Conservation (phyloP, 2,329 filamentous ascomycete genomes). For the Colletotrichum musicola region DNA sequence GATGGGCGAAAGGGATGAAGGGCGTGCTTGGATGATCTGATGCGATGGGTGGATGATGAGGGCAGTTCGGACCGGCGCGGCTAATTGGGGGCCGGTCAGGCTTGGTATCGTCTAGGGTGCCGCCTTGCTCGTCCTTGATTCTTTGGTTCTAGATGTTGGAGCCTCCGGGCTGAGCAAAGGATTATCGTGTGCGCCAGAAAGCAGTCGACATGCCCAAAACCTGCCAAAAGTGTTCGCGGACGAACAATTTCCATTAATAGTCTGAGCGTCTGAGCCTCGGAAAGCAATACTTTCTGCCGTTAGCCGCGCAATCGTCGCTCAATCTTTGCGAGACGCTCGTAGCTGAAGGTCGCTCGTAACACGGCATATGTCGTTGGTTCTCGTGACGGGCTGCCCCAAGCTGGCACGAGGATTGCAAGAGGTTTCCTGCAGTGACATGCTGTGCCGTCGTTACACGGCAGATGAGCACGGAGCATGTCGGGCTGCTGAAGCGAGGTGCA, state of each 20-base stretch:
- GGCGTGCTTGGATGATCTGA: constrained; percentile 24
- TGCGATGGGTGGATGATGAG: constrained; percentile 7
- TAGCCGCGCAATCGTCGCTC: background rate
- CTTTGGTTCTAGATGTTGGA: background rate
- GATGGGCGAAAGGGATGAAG: constrained; percentile 24
- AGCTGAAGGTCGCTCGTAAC: constrained; percentile 5
- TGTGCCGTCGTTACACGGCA: constrained; percentile 38
- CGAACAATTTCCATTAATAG: too few relatives aligned
- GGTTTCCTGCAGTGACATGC: constrained; percentile 25
- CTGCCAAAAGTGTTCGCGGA: too few relatives aligned
- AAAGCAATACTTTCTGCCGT: background rate
- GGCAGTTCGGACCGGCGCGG: constrained; percentile 33
- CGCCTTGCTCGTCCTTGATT: background rate
- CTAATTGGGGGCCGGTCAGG: constrained; percentile 22
- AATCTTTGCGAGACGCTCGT: background rate
- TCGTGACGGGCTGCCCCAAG: background rate
- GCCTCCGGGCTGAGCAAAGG: background rate
- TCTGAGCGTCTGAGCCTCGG: too few relatives aligned
- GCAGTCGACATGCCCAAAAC: too few relatives aligned
- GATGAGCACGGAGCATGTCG: constrained; percentile 32
- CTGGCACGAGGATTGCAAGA: background rate
- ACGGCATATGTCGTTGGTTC: background rate
- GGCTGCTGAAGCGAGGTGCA: constrained; percentile 27
- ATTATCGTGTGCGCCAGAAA: too few relatives aligned
- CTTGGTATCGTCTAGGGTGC: constrained; percentile 13